Conservation (phyloP, 2,329 filamentous ascomycete genomes). For the Erysiphe pulchra region DNA sequence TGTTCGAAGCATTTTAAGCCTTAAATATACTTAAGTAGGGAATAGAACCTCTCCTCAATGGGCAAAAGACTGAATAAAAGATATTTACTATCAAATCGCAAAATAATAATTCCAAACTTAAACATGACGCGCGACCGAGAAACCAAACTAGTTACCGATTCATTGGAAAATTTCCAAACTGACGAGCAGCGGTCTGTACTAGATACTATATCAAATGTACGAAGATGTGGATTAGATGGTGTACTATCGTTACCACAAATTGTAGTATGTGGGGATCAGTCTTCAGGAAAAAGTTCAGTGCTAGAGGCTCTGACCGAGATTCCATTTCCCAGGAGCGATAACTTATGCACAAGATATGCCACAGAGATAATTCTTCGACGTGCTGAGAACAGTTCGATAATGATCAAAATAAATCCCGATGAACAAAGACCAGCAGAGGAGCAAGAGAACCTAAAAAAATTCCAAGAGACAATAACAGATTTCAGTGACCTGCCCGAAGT, state of each 20-base stretch:
- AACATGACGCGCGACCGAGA: too few species aligned
- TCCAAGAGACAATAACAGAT: conserved; percentile 6
- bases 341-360: conserved; percentile 31
- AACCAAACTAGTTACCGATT: neutral
- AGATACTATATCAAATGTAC: conserved; percentile 29
- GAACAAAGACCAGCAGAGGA: conserved; percentile 21
- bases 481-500: conserved; percentile 10
- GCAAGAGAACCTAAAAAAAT: conserved; percentile 18
- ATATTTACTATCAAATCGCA: too few species aligned
- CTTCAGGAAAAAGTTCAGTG: conserved; percentile 36
- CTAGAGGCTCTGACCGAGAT: conserved; percentile 37
- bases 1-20: too few species aligned
- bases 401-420: conserved; percentile 29
- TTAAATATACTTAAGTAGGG: too few species aligned
- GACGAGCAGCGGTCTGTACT: conserved; percentile 29
- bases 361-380: conserved; percentile 20
- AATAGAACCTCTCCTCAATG: too few species aligned
- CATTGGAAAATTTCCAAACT: conserved; percentile 12
- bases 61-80: too few species aligned
- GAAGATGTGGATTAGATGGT: conserved; percentile 25
- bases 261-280: conserved; percentile 38
- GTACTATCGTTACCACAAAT: conserved; percentile 29
- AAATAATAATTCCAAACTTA: too few species aligned
- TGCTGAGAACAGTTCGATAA: conserved; percentile 18
- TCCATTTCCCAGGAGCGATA: conserved; percentile 31